Conservation (phyloP, 139 green algal species). For the Closterium sp. region DNA sequence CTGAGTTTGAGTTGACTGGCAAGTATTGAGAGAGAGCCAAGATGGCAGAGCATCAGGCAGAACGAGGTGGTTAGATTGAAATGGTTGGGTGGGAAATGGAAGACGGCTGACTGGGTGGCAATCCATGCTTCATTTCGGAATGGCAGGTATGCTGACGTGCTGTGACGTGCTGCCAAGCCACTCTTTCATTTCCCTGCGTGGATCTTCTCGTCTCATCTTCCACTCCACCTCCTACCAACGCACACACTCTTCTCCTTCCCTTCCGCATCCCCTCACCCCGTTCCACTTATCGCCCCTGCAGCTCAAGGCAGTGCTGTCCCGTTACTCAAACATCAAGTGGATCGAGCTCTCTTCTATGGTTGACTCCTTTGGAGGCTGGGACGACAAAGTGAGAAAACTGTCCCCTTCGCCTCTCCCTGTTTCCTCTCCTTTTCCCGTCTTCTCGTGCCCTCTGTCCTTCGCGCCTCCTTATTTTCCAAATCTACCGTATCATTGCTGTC, state of each 20-base stretch:
- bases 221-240: not conserved
- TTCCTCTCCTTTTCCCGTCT: not conserved
- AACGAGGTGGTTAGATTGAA: not conserved
- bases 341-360: constrained; percentile 32
- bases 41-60: not conserved
- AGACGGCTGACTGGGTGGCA: constrained; percentile 7
- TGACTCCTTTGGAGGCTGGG: constrained; percentile 30
- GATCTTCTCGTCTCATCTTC: not conserved
- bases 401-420: not conserved
- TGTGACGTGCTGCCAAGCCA: too few species aligned
- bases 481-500: not conserved
- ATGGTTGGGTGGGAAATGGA: constrained; percentile 5
- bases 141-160: too few species aligned
- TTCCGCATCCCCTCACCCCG: not conserved
- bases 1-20: too few species aligned
- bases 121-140: too few species aligned
- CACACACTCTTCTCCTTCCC: not conserved
- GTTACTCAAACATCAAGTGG: constrained; percentile 17
- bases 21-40: not conserved
- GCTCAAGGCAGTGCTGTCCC: not conserved
- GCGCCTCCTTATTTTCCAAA: too few species aligned
- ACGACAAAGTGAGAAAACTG: constrained; percentile 2
- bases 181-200: too few species aligned
- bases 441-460: not conserved
- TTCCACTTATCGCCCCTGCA: not conserved